phyloP scores from a whole-genome alignment of 2,329 filamentous ascomycete species.

The Lachnellula willkommii region DNA sequence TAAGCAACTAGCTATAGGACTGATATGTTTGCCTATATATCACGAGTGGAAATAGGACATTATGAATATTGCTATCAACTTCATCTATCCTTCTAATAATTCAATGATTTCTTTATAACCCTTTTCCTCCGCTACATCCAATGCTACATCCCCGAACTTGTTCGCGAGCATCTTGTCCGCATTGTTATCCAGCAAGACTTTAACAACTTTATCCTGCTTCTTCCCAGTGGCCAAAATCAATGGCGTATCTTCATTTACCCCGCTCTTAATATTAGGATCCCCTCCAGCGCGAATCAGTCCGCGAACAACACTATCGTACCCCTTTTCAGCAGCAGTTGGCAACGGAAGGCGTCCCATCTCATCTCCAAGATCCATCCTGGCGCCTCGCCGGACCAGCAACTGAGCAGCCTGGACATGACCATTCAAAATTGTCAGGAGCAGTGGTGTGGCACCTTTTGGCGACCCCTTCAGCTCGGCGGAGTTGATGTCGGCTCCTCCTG shows the following conservation, averaged over 20 bases:
- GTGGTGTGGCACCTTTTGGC: background rate
- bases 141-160: conserved; percentile 12
- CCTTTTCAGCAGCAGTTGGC: conserved; percentile 5
- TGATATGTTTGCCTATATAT: too few species aligned
- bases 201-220: conserved; percentile 10
- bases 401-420: conserved; percentile 8
- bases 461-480: background rate
- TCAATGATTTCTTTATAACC: conserved; percentile 5
- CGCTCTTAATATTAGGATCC: conserved; percentile 10
- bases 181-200: conserved; percentile 9
- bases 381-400: conserved; percentile 9
- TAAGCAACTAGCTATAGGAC: too few species aligned
- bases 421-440: conserved; percentile 10
- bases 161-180: conserved; percentile 4
- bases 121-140: conserved; percentile 19
- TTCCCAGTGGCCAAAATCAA: conserved; percentile 8
- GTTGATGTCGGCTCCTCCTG: conserved; percentile 11
- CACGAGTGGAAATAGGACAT: too few species aligned
- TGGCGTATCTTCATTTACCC: conserved; percentile 14
- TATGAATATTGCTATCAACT: too few species aligned
- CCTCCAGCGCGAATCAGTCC: conserved; percentile 12
- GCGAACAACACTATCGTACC: conserved; percentile 11
- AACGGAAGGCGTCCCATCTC: conserved; percentile 6
- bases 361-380: conserved; percentile 9
- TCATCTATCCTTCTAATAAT: conserved; percentile 6